Evolutionary conservation across 176 grass and related monocot genomes (phyloP).

Genomic region (Carex littledalei): DNA sequence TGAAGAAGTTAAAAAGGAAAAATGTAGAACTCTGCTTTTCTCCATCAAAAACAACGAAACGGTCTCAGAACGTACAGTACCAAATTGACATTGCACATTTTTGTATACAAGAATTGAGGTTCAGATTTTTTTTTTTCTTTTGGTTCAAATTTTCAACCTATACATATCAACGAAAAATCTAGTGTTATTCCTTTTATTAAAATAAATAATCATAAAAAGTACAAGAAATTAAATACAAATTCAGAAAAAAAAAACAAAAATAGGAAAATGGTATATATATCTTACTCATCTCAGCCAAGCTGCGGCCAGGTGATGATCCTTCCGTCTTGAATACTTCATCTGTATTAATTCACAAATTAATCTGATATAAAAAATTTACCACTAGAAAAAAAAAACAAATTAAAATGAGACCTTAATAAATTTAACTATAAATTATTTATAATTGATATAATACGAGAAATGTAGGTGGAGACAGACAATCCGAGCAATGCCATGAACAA

Average conservation of each 20-base stretch:
- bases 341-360: neutral
- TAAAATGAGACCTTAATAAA: neutral
- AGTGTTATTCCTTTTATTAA: neutral
- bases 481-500: neutral
- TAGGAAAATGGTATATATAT: neutral
- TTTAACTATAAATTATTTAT: neutral
- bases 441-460: neutral
- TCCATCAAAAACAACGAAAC: no score
- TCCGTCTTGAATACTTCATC: neutral
- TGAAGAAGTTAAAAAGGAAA: no score
- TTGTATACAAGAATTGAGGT: neutral
- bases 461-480: neutral
- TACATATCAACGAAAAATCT: neutral
- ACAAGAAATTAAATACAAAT: neutral
- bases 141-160: neutral
- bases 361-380: neutral
- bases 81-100: neutral
- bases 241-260: neutral
- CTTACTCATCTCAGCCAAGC: constrained; percentile 5
- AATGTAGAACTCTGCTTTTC: no score
- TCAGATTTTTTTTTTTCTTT: neutral
- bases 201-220: neutral
- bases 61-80: neutral
- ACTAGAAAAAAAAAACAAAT: neutral
- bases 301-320: neutral